Conservation (phyloP, 108 stramenopile species). For the Craspedostauros australis region DNA sequence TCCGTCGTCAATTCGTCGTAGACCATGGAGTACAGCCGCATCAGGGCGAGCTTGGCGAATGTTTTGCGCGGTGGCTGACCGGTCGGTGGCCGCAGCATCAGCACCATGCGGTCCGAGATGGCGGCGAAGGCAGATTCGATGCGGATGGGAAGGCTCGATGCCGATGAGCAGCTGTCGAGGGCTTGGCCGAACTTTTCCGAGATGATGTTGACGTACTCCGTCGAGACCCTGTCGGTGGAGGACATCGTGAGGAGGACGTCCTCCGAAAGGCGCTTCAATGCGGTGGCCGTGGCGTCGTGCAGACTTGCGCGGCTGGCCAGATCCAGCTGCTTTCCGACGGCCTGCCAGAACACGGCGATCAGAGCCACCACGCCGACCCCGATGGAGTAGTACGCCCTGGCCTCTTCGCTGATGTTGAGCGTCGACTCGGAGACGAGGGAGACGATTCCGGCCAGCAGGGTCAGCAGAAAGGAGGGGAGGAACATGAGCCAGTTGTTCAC, state of each 20-base stretch:
- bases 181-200: slow-evolving; percentile 31
- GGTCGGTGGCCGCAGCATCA: slow-evolving; percentile 24
- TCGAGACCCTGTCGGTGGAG: slow-evolving; percentile 21
- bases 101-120: slow-evolving; percentile 25
- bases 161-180: slow-evolving; percentile 17
- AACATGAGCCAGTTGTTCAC: slow-evolving; percentile 34
- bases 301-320: slow-evolving; percentile 19
- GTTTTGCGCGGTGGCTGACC: slow-evolving; percentile 3
- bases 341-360: slow-evolving; percentile 33
- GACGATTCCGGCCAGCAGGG: slow-evolving; percentile 21
- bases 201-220: slow-evolving; percentile 26
- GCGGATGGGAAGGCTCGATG: slow-evolving; percentile 16
- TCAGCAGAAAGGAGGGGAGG: slow-evolving; percentile 17
- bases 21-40: slow-evolving; percentile 22
- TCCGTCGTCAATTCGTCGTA: slow-evolving; percentile 26
- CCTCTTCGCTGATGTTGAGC: slow-evolving; percentile 6
- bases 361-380: slow-evolving; percentile 17
- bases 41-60: slow-evolving; percentile 11
- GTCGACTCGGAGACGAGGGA: slow-evolving; percentile 25
- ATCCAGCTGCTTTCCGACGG: slow-evolving; percentile 27
- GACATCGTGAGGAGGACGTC: slow-evolving; percentile 27
- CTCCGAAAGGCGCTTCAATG: slow-evolving; percentile 28
- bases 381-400: slow-evolving; percentile 16
- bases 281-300: slow-evolving; percentile 16
- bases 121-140: slow-evolving; percentile 25